Evolutionary conservation across 2,329 filamentous ascomycete genomes (phyloP), one percentile per base, ranked within the genome.

Genomic region (Trichoderma afroharzianum): DNA sequence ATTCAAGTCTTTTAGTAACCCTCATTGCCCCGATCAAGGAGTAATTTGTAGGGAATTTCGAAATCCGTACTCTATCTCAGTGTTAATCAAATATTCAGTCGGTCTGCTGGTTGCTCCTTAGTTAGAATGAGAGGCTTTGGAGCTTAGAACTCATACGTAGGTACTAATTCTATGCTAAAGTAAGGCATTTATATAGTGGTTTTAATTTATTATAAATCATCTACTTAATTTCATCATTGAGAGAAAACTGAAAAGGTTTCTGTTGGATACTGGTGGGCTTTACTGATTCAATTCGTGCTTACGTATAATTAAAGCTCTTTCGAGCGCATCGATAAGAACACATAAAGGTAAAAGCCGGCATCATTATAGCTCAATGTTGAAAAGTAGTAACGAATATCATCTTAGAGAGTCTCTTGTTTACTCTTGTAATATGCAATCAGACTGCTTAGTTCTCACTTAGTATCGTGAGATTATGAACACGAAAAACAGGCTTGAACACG

Each of bases 181-280:
- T 43, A 18, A 18, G 7, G 3, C 15, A 43, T n/a, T n/a, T 4
- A n/a, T 43, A 18, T 43, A 1, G 0, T 0, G 1, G 15, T 2
- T 18, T 18, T 18, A 8, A 8, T 39, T 8, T 18, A 18, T 18
- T 3, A 39, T 39, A 3, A 43, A 18, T 18, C 7, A 18, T 43
- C 15, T 2, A 9, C 15, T 43, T 2, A 9, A 18, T 43, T 18
- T n/a, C 7, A 4, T 4, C 15, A 18, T 43, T 18, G 36, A 39
- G 6, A 18, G 3, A 43, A 43, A 18, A 18, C 9, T 0, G 7
- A 43, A 8, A 18, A 18, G 7, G 7, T 4, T 18, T 43, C 15
- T 18, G 9, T 43, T 18, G 8, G 15, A 43, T 18, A 18, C 21
- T 30, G 6, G 21, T 24, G 15, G 11, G 8, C 36, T 18, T n/a